Percentiles rank a stretch among this genome's conserved stretches.
Conservation (phyloP, 257 asterid species). For the Fraxinus quadrangulata region DNA sequence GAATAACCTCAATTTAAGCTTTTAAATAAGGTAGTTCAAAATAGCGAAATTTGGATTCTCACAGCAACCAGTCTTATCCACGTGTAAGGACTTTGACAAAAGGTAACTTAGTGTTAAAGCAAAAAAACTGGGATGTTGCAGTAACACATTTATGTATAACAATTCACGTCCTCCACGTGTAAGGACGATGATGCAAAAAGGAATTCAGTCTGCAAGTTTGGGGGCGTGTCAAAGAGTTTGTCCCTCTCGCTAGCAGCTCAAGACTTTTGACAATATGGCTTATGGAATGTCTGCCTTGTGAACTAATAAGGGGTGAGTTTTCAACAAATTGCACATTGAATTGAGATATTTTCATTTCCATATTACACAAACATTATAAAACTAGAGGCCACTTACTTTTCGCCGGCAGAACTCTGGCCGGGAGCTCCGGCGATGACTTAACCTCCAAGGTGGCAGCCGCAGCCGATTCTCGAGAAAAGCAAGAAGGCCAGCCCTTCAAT, state of each 20-base stretch:
- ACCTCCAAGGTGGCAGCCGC: slow-evolving; percentile 54
- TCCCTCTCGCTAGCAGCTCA: not conserved
- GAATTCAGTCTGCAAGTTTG: not conserved
- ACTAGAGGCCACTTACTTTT: slow-evolving; percentile 64
- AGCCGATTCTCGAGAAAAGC: slow-evolving; percentile 75
- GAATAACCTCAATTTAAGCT: not conserved
- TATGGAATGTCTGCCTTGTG: not conserved
- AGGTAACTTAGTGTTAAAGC: not conserved
- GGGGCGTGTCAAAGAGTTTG: not conserved
- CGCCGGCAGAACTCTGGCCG: slow-evolving; percentile 74
- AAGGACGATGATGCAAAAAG: not conserved
- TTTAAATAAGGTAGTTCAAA: not conserved
- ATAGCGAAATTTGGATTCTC: not conserved
- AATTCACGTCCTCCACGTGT: not conserved
- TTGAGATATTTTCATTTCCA: not conserved
- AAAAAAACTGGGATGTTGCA: not conserved
- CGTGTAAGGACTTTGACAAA: not conserved
- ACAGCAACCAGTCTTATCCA: not conserved
- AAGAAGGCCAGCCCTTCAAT: slow-evolving; percentile 90
- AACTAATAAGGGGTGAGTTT: not conserved
- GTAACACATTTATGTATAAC: not conserved
- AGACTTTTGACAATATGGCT: not conserved
- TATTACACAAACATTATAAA: not conserved
- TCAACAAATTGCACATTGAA: not conserved
- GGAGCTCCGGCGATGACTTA: slow-evolving; percentile 52